phyloP scores from a whole-genome alignment of 345 rosid genomes.

The Gynandropsis gynandra region DNA sequence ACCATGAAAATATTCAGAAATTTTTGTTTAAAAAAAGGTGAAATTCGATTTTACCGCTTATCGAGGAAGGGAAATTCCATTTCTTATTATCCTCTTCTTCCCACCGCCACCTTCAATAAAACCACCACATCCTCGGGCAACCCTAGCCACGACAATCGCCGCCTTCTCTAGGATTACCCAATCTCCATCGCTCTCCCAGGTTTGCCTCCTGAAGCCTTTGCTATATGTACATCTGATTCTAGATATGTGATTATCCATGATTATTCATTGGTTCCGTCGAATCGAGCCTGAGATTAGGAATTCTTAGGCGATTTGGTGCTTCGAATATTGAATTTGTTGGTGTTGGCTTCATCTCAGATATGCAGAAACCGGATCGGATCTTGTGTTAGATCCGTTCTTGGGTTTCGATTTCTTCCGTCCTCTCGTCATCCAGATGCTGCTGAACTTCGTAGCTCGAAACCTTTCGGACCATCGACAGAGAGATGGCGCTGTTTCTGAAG shows the following conservation, averaged over 20 bases:
- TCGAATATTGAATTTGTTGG: neutral
- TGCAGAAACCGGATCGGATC: slow-evolving; percentile 29
- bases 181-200: slow-evolving; percentile 1
- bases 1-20: neutral
- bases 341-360: slow-evolving; percentile 14
- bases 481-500: slow-evolving; percentile 62
- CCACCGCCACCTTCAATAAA: slow-evolving; percentile 1
- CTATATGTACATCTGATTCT: neutral
- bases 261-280: neutral
- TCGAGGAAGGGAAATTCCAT: neutral
- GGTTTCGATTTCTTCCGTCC: neutral
- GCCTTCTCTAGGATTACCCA: slow-evolving; percentile 4
- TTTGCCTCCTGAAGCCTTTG: slow-evolving; percentile 8
- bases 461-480: slow-evolving; percentile 10
- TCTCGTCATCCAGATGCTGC: slow-evolving; percentile 19
- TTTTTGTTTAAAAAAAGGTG: neutral
- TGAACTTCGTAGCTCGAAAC: neutral
- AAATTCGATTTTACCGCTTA: slow-evolving; percentile 8
- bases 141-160: slow-evolving; percentile 21
- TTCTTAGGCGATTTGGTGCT: neutral
- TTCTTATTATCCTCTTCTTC: slow-evolving; percentile 7
- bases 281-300: neutral
- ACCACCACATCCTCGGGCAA: slow-evolving; percentile 21
- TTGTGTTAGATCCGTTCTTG: slow-evolving; percentile 25
- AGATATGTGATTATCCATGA: neutral